These are phyloP conservation scores for Dendrobium huoshanense DNA, from an alignment of 106 monocot species.

Conservation along the genomic window DNA sequence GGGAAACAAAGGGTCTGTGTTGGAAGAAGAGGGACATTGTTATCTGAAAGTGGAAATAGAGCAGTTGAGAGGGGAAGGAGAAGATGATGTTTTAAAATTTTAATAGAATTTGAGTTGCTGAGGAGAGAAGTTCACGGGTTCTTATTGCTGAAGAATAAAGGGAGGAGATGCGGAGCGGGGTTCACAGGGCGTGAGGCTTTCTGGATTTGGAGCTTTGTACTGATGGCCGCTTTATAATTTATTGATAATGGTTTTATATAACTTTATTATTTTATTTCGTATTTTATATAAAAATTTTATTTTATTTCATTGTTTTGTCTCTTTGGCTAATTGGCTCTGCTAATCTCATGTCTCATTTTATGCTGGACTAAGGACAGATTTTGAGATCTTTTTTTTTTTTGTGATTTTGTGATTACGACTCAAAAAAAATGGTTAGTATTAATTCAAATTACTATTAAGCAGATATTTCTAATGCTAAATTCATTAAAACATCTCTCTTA, in stretches of 20 bases:
- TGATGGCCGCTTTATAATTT: not conserved
- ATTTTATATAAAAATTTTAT: not conserved
- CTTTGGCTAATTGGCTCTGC: not conserved
- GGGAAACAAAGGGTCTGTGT: not conserved
- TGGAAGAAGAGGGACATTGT: not conserved
- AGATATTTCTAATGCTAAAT: too few relatives aligned
- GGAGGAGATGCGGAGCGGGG: not conserved
- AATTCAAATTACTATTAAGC: too few relatives aligned
- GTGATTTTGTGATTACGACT: too few relatives aligned
- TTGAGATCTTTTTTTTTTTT: too few relatives aligned
- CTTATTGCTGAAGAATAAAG: slow-evolving; percentile 10
- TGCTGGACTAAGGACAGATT: not conserved
- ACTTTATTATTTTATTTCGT: not conserved
- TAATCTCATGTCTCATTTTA: not conserved
- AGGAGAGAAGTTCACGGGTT: slow-evolving; percentile 29
- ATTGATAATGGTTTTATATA: not conserved
- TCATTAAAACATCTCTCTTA: too few relatives aligned
- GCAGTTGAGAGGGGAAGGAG: not conserved
- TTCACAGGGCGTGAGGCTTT: not conserved
- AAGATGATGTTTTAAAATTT: not conserved
- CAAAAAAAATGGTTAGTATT: too few relatives aligned
- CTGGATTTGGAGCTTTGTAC: not conserved
- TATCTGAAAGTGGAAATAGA: not conserved
- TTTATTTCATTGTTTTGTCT: not conserved
- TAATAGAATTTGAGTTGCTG: not conserved